phyloP scores from a whole-genome alignment of 2,329 filamentous ascomycete genomes.

The Rhynchosporium secalis region DNA sequence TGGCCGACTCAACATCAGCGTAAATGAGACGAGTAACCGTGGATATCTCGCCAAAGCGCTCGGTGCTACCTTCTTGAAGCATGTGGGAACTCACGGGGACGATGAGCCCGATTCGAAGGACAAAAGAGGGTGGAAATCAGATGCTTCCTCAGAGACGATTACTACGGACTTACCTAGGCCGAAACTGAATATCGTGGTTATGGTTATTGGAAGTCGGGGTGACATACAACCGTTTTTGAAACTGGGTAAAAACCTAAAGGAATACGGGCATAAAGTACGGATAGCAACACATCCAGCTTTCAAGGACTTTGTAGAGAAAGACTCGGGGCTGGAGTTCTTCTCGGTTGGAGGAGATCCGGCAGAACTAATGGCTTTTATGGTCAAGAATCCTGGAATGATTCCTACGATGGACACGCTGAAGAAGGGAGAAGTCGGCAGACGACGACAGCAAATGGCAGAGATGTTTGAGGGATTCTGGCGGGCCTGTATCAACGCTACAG shows the following conservation, averaged over 20 bases:
- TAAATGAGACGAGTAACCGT: slow-evolving; percentile 67
- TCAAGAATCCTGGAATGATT: slow-evolving; percentile 77
- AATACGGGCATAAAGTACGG: slow-evolving; percentile 73
- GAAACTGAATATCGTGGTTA: slow-evolving; percentile 73
- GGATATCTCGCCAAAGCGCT: slow-evolving; percentile 75
- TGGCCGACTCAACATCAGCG: slow-evolving; percentile 69
- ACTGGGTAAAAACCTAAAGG: slow-evolving; percentile 70
- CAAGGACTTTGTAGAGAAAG: slow-evolving; percentile 71
- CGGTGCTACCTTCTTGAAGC: slow-evolving; percentile 61
- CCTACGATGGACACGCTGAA: slow-evolving; percentile 71
- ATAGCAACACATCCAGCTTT: slow-evolving; percentile 80
- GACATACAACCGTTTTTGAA: slow-evolving; percentile 80
- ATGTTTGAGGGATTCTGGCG: slow-evolving; percentile 86
- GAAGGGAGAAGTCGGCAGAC: slow-evolving; percentile 68
- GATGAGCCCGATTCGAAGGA: background rate
- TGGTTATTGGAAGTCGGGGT: slow-evolving; percentile 78
- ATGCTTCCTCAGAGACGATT: slow-evolving; percentile 24
- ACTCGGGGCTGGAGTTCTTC: slow-evolving; percentile 77
- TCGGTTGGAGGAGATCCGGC: slow-evolving; percentile 76
- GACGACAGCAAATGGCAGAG: slow-evolving; percentile 70
- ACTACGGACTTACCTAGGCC: slow-evolving; percentile 29
- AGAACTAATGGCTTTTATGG: slow-evolving; percentile 84
- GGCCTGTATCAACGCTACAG: slow-evolving; percentile 71
- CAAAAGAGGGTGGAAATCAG: slow-evolving; percentile 38
- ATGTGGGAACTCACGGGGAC: slow-evolving; percentile 42